phyloP scores from a whole-genome alignment of 2,329 filamentous ascomycete species.

The Fusarium sp. region DNA sequence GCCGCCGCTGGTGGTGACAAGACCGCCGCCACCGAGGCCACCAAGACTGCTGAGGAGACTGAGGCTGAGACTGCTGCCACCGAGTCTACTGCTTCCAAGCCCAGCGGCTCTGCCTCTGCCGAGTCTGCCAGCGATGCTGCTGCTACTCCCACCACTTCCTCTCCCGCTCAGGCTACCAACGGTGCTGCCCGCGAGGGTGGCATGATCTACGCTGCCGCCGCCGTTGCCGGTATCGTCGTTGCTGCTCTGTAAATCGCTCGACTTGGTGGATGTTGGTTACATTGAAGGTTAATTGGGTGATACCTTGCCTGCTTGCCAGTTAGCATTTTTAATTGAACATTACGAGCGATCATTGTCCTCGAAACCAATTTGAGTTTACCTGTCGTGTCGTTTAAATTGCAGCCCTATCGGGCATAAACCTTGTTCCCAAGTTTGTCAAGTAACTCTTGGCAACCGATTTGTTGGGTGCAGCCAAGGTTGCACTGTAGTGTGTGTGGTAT shows the following conservation, averaged over 20 bases:
- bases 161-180: slow-evolving; percentile 19
- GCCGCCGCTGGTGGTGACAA: slow-evolving; percentile 5
- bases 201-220: slow-evolving; percentile 47
- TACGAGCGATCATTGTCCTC: background rate
- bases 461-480: background rate
- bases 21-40: background rate
- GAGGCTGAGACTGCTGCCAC: slow-evolving; percentile 14
- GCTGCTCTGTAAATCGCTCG: slow-evolving; percentile 45
- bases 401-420: background rate
- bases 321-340: slow-evolving; percentile 14
- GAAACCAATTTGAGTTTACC: background rate
- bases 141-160: slow-evolving; percentile 5
- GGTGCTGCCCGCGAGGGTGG: slow-evolving; percentile 44
- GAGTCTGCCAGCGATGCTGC: slow-evolving; percentile 12
- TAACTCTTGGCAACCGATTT: background rate
- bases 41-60: slow-evolving; percentile 9
- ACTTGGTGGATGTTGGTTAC: background rate
- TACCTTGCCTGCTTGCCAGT: background rate
- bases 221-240: slow-evolving; percentile 46
- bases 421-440: background rate
- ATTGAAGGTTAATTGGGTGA: background rate
- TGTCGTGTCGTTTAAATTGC: background rate
- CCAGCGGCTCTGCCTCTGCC: background rate
- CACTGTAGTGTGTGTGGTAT: background rate
- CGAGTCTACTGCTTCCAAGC: slow-evolving; percentile 7